phyloP scores from a whole-genome alignment of 768 basidiomycete genomes.

The Lactarius quietus region DNA sequence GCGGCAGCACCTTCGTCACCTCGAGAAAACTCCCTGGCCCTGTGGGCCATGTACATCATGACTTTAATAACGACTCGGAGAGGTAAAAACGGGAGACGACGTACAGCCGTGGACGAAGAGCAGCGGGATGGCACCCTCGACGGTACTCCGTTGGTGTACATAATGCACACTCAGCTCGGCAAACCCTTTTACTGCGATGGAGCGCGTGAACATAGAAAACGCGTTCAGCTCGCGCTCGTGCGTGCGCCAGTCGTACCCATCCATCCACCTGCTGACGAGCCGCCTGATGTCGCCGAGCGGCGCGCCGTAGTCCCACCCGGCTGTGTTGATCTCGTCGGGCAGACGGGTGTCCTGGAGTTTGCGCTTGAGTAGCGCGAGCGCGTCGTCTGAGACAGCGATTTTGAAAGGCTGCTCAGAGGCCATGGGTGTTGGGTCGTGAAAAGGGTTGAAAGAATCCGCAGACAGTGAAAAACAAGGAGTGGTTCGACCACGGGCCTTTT shows the following conservation, averaged over 20 bases:
- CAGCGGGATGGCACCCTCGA: slow-evolving; percentile 45
- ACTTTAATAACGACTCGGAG: not conserved
- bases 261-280: not conserved
- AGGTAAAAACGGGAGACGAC: slow-evolving; percentile 17
- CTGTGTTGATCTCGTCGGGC: slow-evolving; percentile 54
- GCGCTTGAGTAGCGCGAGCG: slow-evolving; percentile 7
- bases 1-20: slow-evolving; percentile 30
- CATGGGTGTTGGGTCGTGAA: not conserved
- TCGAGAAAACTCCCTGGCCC: slow-evolving; percentile 31
- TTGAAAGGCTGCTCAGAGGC: slow-evolving; percentile 41
- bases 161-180: not conserved
- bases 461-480: too few species aligned
- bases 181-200: not conserved
- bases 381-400: slow-evolving; percentile 30
- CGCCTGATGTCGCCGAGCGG: slow-evolving; percentile 27
- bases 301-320: slow-evolving; percentile 47
- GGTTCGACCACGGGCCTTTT: too few species aligned
- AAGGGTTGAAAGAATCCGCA: too few species aligned
- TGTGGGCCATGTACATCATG: too few species aligned
- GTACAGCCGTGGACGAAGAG: slow-evolving; percentile 56
- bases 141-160: slow-evolving; percentile 33
- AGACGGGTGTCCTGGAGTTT: slow-evolving; percentile 48
- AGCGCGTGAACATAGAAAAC: not conserved
- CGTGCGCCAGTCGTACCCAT: slow-evolving; percentile 14
- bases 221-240: slow-evolving; percentile 33